These are phyloP conservation scores for Taiozyma sp. DNA, from an alignment of 1,139 yeast genomes.

Conservation along the genomic window DNA sequence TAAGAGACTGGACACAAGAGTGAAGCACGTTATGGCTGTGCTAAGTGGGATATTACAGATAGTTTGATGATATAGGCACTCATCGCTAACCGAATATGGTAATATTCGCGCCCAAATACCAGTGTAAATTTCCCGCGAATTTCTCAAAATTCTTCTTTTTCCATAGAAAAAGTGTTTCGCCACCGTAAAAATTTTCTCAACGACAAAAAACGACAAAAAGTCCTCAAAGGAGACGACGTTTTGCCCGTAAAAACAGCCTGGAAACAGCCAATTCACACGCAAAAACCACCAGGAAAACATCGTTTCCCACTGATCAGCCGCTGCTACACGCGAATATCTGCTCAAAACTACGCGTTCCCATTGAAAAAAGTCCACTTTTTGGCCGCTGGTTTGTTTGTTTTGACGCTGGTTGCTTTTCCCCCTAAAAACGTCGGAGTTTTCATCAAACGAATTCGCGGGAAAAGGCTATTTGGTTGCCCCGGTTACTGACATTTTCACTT, in stretches of 20 bases:
- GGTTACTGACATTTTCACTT: background rate
- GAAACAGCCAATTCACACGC: slow-evolving; percentile 1
- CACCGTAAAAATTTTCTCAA: too few species aligned
- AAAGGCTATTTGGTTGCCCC: background rate
- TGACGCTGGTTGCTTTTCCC: background rate
- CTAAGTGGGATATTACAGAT: background rate
- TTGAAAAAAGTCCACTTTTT: background rate
- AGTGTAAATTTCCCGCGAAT: too few species aligned
- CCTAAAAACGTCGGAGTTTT: background rate
- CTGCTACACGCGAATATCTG: background rate
- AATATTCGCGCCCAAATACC: background rate
- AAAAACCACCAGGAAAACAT: background rate
- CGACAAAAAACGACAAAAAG: too few species aligned
- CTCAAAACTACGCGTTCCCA: background rate
- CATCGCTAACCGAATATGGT: background rate
- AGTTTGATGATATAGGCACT: background rate
- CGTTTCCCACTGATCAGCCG: background rate
- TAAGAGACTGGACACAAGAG: background rate
- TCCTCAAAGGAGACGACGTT: background rate
- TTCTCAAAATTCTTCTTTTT: too few species aligned
- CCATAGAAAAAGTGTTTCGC: too few species aligned
- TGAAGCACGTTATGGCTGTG: background rate
- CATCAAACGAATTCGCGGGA: background rate
- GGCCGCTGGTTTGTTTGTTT: background rate
- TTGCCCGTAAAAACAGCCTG: background rate